Evolutionary conservation across 2,329 filamentous ascomycete species (phyloP), one percentile per base, ranked within the genome.

Genomic region (Diaporthe velutina): DNA sequence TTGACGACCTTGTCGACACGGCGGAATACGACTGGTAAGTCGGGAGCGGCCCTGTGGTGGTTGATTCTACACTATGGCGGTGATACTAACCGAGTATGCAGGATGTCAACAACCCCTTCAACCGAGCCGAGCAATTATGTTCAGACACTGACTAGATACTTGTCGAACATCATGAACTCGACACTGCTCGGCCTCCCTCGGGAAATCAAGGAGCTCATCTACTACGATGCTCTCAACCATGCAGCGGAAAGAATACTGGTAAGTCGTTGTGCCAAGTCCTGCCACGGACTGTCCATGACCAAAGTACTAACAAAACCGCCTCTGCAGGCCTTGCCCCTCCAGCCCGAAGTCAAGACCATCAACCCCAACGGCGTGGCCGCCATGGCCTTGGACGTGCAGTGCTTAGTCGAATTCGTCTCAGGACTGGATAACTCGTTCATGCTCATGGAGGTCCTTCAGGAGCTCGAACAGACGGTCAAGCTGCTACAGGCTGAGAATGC

Each of bases 201-300:
- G 40, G 95, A 98, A 80, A 98, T 99, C 84, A 98, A 98, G 82
- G 95, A 98, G 82, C 91, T 98, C 73, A 98, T 99, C 79, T 98
- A 99, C 85, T 98, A 98, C 81, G 97, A 98, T 82, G 97, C 97
- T 0, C 89, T 99, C 48, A 95, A 93, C 73, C 97, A 99, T 83
- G 95, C 97, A 2, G 93, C 95, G 4, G 94, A 94, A 76, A 95
- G 94, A 83, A 97, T 98, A 73, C 84, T 98, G 76, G 93, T 94
- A 82, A 78, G 88, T 81, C 35, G 25, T 25, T 30, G 8, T 45
- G 30, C 28, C 12, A 19, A 9, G 5, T 9, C 40, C 57, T 42
- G n/a, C 68, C 6, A 10, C 1, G 22, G 25, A 19, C 15, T 42
- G 48, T 33, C 60, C 19, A 4, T n/a, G 8, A 22, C 40, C 78